A percentile compares a stretch with the other conserved stretches of the same genome.
phyloP scores from a whole-genome alignment of 306 rosid genomes.

The Quercus gilva region DNA sequence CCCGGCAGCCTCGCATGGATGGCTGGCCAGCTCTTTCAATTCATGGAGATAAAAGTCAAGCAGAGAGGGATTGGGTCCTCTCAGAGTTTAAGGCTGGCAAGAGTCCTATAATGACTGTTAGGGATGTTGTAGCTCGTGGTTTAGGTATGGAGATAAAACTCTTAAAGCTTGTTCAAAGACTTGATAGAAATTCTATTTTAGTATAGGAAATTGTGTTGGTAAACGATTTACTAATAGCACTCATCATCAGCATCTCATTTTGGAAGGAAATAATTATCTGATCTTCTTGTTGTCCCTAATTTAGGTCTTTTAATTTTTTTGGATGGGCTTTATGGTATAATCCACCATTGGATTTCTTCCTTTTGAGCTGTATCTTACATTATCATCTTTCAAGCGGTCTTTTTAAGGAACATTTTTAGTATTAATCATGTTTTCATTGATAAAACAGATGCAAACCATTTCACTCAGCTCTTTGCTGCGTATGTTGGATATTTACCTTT shows the following conservation, averaged over 20 bases:
- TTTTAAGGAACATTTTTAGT: background rate
- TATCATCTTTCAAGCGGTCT: background rate
- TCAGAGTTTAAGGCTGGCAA: slow-evolving; percentile 96
- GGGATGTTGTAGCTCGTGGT: slow-evolving; percentile 99
- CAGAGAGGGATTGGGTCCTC: slow-evolving; percentile 99
- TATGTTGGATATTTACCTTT: background rate
- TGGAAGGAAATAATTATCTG: background rate
- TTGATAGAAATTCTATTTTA: slow-evolving; percentile 19
- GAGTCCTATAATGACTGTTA: slow-evolving; percentile 98
- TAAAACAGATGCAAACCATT: background rate
- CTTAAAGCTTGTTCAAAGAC: slow-evolving; percentile 13
- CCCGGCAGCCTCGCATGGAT: slow-evolving; percentile 96
- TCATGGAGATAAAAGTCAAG: slow-evolving; percentile 99
- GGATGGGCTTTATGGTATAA: background rate
- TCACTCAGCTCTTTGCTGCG: background rate
- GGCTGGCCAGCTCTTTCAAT: slow-evolving; percentile 99
- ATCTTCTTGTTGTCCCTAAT: background rate
- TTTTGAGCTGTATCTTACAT: background rate
- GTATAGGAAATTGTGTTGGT: slow-evolving; percentile 3
- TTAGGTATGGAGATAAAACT: slow-evolving; percentile 53
- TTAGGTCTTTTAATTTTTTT: background rate
- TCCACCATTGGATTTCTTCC: background rate
- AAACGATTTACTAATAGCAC: background rate
- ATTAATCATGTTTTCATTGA: background rate
- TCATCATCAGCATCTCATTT: background rate